Base-by-base conservation (phyloP, 2,329 filamentous ascomycete species). In the Diaporthe australafricana region DNA sequence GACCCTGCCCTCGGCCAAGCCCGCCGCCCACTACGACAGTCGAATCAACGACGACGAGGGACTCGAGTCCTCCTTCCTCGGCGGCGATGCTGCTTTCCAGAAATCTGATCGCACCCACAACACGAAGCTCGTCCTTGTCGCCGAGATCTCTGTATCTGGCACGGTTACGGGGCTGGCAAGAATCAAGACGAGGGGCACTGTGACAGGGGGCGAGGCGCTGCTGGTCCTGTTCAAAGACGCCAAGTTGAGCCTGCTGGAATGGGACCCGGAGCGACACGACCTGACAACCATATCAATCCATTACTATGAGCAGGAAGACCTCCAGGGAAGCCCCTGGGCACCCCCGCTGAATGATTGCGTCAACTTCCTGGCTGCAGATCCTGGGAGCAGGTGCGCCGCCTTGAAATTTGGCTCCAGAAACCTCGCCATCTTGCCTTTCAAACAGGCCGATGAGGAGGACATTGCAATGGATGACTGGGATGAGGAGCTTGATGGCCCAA, bases 221-320 rank as follows among this genome's bases (percentile, higher is more conserved):
- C 85, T 99, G 70, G 82, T 98, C 71, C 93, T 94, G 0, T 93
- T 96, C 83, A 93, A 93, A 79, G 95, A 98, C 83, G 96, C 96
- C 52, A 98, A 98, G 83, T 88, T 98, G 79, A 97, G 94, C 81
- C 86, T 99, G 81, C 88, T 98, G 70, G 94, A 98, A 84, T 99
- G 96, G 96, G 94, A 98, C 80, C 91, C 94, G 11, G 90, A 93
- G 80, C 91, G 90, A 76, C 88, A 93, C 81, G 89, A 90, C 66
- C 91, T 98, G 77, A 91, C 92, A 77, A 98, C 96, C 68, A 90
- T 96, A 74, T 98, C 96, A 66, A 96, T 99, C 78, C 96, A 99
- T 84, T 98, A 95, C 86, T 99, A 98, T 83, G 96, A 99, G 82
- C 94, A 96, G 80, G 95, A 98, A 79, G 95, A 98, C 79, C 86